These are phyloP conservation scores for Kalanchoe fedtschenkoi DNA, from an alignment of 164 flowering plant genomes.

Conservation along the genomic window DNA sequence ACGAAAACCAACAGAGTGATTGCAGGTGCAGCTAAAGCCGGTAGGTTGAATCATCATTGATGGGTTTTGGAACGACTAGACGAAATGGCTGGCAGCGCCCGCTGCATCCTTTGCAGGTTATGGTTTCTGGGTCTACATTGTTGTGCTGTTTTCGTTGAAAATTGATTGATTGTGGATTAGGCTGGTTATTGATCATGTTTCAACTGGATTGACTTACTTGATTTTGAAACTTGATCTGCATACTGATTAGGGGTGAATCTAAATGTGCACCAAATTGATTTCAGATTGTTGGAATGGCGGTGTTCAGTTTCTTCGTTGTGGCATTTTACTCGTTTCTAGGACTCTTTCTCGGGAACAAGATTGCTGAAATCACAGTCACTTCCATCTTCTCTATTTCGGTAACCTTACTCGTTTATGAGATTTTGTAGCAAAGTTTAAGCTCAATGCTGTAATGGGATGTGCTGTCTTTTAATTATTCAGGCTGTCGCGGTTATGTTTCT, in stretches of 20 bases:
- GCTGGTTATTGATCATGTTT: too few relatives aligned
- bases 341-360: conserved; percentile 65
- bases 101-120: conserved; percentile 79
- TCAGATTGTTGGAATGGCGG: conserved; percentile 77
- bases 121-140: neutral
- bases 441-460: neutral
- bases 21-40: too few relatives aligned
- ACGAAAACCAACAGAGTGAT: neutral
- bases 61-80: conserved; percentile 28
- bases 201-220: neutral
- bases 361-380: conserved; percentile 53
- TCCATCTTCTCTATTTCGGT: conserved; percentile 61
- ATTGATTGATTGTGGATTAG: too few relatives aligned
- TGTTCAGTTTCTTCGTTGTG: conserved; percentile 58
- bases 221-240: neutral
- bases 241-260: neutral
- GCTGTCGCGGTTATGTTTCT: conserved; percentile 56
- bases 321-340: conserved; percentile 72
- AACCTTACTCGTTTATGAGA: conserved; percentile 6
- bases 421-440: neutral
- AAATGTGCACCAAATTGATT: neutral
- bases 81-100: conserved; percentile 99
- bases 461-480: conserved; percentile 27
- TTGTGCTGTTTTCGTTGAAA: too few relatives aligned
- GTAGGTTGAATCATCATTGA: neutral